Evolutionary conservation across 805 yeast genomes (phyloP).

Genomic region (Babjeviella inositovora): DNA sequence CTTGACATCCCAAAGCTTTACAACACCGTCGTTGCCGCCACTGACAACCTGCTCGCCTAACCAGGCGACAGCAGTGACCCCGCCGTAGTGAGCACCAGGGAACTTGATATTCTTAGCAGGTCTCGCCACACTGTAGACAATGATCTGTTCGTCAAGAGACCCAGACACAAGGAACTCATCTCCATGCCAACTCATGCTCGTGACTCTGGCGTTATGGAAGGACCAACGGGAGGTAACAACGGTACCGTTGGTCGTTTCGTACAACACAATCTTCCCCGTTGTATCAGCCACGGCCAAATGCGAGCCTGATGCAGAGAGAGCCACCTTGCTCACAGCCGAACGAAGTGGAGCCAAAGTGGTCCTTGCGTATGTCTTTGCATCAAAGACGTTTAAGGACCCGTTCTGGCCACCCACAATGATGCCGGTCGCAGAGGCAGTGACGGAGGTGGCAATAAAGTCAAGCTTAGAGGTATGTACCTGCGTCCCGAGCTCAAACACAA

Average conservation of each 20-base stretch:
- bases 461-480: constrained; percentile 11
- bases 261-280: constrained; percentile 75
- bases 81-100: constrained; percentile 77
- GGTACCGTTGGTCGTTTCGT: constrained; percentile 31
- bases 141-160: constrained; percentile 71
- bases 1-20: constrained; percentile 55
- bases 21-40: constrained; percentile 69
- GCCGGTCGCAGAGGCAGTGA: constrained; percentile 21
- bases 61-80: constrained; percentile 71
- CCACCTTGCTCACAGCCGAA: constrained; percentile 43
- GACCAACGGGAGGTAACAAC: constrained; percentile 86
- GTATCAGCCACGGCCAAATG: constrained; percentile 75
- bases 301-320: constrained; percentile 55
- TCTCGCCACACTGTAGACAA: constrained; percentile 61
- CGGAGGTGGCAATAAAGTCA: constrained; percentile 23
- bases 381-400: no score
- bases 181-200: constrained; percentile 62
- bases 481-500: constrained; percentile 15
- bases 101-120: constrained; percentile 67
- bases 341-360: constrained; percentile 28
- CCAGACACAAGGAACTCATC: constrained; percentile 65
- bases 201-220: constrained; percentile 77
- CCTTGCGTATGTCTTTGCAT: no score
- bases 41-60: constrained; percentile 31
- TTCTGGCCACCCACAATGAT: constrained; percentile 40